Conservation (phyloP, 176 grass and related monocot genomes). For the Oryza rufipogon region DNA sequence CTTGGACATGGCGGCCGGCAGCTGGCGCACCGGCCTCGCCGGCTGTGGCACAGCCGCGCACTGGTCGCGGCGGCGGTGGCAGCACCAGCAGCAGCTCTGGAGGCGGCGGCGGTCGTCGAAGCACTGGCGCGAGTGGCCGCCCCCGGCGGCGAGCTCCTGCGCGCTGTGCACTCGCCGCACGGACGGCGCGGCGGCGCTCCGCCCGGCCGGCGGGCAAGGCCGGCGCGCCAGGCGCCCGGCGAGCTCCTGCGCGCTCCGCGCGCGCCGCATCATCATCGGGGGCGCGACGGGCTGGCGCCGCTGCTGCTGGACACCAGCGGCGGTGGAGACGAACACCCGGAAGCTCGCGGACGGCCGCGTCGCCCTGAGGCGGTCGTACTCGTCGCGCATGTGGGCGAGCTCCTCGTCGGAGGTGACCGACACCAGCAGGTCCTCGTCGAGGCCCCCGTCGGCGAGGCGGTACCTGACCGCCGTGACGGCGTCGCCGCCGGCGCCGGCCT, state of each 20-base stretch:
- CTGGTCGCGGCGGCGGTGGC: background rate
- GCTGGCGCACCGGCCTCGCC: background rate
- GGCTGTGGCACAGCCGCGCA: background rate
- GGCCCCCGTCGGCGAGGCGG: constrained; percentile 38
- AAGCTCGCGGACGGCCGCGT: constrained; percentile 17
- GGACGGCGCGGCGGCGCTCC: background rate
- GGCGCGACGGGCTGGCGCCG: background rate
- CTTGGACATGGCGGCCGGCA: constrained; percentile 14
- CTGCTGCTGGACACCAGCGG: background rate
- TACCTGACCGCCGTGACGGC: constrained; percentile 20
- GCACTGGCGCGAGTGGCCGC: background rate
- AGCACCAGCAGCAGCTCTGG: background rate
- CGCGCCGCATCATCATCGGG: constrained; percentile 35
- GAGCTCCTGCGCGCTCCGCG: constrained; percentile 32
- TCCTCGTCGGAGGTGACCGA: constrained; percentile 61
- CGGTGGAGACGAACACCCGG: constrained; percentile 38
- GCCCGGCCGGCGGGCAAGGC: too few relatives aligned
- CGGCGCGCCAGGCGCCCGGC: background rate
- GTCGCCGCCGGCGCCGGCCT: constrained; percentile 10
- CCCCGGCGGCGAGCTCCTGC: constrained; percentile 9
- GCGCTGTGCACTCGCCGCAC: constrained; percentile 34
- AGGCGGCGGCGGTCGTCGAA: background rate
- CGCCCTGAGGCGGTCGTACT: constrained; percentile 49
- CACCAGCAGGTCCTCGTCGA: constrained; percentile 41
- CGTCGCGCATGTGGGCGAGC: constrained; percentile 51